These are phyloP conservation scores for Elsinoe arachidis DNA, from an alignment of 2,329 filamentous ascomycete genomes.

Conservation along the genomic window DNA sequence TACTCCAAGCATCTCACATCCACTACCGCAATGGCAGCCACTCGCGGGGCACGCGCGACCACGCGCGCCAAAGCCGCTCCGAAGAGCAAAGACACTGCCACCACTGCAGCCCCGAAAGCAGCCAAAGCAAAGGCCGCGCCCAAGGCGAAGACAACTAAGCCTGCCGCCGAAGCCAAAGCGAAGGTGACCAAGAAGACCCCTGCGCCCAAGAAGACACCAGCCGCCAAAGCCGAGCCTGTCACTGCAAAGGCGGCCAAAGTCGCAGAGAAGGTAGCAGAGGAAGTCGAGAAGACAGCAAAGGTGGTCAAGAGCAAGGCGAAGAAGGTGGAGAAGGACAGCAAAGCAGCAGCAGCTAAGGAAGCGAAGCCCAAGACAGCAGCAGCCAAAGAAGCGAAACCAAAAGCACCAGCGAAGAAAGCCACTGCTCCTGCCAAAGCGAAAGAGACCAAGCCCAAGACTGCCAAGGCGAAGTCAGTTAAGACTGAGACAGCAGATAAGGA, in stretches of 20 bases:
- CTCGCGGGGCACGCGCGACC: constrained; percentile 7
- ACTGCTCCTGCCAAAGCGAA: background rate
- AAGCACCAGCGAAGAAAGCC: background rate
- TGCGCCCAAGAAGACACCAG: background rate
- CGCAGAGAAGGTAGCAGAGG: background rate
- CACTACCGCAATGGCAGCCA: constrained; percentile 5
- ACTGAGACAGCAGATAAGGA: background rate
- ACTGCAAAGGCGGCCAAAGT: background rate
- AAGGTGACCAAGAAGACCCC: constrained; percentile 11
- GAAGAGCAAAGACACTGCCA: background rate
- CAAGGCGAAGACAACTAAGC: constrained; percentile 9
- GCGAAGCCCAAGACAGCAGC: background rate
- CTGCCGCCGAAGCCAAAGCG: constrained; percentile 9
- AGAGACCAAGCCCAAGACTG: background rate
- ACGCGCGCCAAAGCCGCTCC: background rate
- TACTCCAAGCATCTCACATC: background rate
- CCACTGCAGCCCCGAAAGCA: background rate
- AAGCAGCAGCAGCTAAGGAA: background rate
- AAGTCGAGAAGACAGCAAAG: constrained; percentile 6
- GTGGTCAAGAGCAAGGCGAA: background rate
- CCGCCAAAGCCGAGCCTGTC: background rate
- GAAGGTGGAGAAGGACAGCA: background rate
- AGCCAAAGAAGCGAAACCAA: background rate
- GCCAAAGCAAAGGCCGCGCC: constrained; percentile 2
- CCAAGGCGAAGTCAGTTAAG: background rate